Conservation (phyloP, 768 basidiomycete species). For the Saitozyma podzolica region DNA sequence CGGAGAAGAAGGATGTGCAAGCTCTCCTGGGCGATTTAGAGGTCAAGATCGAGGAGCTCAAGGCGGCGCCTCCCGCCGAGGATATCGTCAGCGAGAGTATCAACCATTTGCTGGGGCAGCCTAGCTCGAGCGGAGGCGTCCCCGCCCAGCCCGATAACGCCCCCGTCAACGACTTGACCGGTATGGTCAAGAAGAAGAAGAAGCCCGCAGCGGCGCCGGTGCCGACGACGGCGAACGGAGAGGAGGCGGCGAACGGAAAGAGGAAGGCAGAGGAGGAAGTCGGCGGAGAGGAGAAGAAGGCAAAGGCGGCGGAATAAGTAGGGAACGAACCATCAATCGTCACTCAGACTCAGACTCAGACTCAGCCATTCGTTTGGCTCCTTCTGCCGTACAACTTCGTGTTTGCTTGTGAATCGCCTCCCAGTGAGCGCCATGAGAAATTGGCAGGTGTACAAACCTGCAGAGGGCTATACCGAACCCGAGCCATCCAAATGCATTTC, state of each 20-base stretch:
- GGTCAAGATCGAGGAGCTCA: constrained; percentile 90
- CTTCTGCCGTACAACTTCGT: no score
- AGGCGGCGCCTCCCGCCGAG: constrained; percentile 63
- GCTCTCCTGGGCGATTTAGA: constrained; percentile 78
- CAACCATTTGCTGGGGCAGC: constrained; percentile 42
- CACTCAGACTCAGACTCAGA: no score
- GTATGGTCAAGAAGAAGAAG: constrained; percentile 86
- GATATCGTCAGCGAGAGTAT: constrained; percentile 49
- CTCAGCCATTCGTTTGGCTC: no score
- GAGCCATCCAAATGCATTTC: no score
- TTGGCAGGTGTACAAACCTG: no score
- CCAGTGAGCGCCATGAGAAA: no score
- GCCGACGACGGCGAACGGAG: constrained; percentile 9
- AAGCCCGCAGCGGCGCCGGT: constrained; percentile 61
- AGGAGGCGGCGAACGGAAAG: constrained; percentile 9
- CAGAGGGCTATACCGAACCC: no score
- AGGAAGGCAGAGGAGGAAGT: constrained; percentile 5
- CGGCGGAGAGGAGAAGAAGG: not conserved
- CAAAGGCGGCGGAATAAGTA: not conserved
- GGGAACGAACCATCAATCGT: no score
- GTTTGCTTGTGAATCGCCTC: no score
- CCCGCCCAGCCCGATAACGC: constrained; percentile 16
- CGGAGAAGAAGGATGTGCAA: constrained; percentile 74
- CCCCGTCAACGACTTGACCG: constrained; percentile 77
- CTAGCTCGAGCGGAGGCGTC: constrained; percentile 5